phyloP scores from a whole-genome alignment of 805 yeast species.

The Saturnispora kantuleensis region DNA sequence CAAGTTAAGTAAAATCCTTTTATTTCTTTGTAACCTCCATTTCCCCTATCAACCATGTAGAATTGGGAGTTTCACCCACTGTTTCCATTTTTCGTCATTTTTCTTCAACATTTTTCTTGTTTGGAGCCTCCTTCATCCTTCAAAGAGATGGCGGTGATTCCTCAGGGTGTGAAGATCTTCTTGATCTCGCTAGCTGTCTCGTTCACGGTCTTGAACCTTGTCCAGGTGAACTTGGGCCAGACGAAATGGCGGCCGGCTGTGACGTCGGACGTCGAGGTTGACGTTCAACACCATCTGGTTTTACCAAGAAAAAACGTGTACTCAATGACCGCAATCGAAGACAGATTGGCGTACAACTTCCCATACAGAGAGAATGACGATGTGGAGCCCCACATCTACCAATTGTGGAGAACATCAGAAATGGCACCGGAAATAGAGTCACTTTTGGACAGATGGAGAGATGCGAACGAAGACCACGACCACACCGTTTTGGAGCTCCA shows the following conservation, averaged over 20 bases:
- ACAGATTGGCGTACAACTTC: constrained; percentile 22
- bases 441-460: constrained; percentile 27
- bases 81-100: neutral
- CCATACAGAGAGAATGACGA: constrained; percentile 21
- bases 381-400: constrained; percentile 25
- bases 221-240: constrained; percentile 6
- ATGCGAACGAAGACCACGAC: constrained; percentile 22
- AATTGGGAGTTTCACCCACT: too few relatives aligned
- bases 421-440: constrained; percentile 22
- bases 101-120: neutral
- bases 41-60: too few relatives aligned
- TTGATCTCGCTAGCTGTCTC: constrained; percentile 8
- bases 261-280: neutral
- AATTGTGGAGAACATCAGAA: constrained; percentile 20
- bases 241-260: neutral
- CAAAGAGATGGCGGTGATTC: neutral
- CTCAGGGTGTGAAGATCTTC: constrained; percentile 2
- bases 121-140: neutral
- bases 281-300: constrained; percentile 2
- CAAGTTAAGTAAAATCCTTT: too few relatives aligned
- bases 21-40: too few relatives aligned
- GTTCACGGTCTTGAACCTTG: constrained; percentile 7
- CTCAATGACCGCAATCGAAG: constrained; percentile 23
- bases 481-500: constrained; percentile 20
- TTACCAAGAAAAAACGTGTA: constrained; percentile 19